phyloP scores from a whole-genome alignment of 2,329 filamentous ascomycete species.

The Phaeosphaeria sp. region DNA sequence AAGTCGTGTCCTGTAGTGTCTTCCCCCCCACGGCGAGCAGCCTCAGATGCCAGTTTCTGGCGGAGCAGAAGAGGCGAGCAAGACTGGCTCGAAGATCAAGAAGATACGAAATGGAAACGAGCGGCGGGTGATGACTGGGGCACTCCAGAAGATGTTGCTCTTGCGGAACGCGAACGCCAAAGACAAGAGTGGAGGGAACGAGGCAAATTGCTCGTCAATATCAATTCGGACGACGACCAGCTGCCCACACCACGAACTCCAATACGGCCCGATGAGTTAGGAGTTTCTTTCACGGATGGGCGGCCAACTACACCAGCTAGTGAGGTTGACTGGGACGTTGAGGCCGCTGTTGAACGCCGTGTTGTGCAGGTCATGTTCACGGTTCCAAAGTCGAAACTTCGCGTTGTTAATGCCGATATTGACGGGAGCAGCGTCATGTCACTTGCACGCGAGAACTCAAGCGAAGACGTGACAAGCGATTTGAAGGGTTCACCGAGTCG shows the following conservation, averaged over 20 bases:
- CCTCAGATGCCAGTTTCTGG: constrained; percentile 54
- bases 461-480: constrained; percentile 9
- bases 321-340: constrained; percentile 60
- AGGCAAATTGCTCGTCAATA: constrained; percentile 37
- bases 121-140: constrained; percentile 48
- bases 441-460: constrained; percentile 24
- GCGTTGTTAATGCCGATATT: constrained; percentile 76
- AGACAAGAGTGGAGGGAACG: constrained; percentile 40
- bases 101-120: constrained; percentile 37
- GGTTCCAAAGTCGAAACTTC: constrained; percentile 81
- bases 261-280: constrained; percentile 31
- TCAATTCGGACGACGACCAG: constrained; percentile 29
- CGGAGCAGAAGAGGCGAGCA: constrained; percentile 50
- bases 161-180: constrained; percentile 38
- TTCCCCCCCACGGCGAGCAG: constrained; percentile 49
- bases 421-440: constrained; percentile 38
- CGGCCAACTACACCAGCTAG: constrained; percentile 40
- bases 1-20: constrained; percentile 28
- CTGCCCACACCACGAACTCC: constrained; percentile 37
- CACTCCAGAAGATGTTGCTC: constrained; percentile 39
- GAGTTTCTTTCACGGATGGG: constrained; percentile 18
- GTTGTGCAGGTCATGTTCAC: constrained; percentile 80
- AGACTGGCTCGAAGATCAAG: constrained; percentile 50
- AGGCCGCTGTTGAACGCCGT: constrained; percentile 53
- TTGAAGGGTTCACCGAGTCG: constrained; percentile 19